Evolutionary conservation across 768 basidiomycete species (phyloP).

Genomic region (Coprinopsis cinerea): DNA sequence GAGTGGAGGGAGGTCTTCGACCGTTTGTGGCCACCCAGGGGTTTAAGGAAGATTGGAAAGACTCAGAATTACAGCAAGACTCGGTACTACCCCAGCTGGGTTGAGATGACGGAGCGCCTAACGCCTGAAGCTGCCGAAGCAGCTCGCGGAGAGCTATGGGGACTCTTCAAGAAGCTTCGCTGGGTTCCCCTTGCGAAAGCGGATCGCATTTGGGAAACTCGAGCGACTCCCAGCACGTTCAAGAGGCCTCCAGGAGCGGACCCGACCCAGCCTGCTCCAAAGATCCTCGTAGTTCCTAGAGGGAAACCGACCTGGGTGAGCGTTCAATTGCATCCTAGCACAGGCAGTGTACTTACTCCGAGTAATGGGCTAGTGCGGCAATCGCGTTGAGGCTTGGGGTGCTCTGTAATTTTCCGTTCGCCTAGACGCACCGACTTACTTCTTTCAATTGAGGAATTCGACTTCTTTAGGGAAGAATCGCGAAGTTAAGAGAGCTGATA

Average conservation of each 20-base stretch:
- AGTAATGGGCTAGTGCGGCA: too few relatives aligned
- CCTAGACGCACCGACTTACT: too few relatives aligned
- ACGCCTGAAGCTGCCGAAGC: background rate
- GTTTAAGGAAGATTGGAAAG: background rate
- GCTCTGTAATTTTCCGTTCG: too few relatives aligned
- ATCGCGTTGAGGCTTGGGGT: too few relatives aligned
- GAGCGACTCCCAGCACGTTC: background rate
- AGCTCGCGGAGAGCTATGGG: background rate
- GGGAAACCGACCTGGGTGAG: background rate
- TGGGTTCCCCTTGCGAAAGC: background rate
- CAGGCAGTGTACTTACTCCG: too few relatives aligned
- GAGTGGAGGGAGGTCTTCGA: conserved; percentile 1
- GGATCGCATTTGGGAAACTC: conserved; percentile 3
- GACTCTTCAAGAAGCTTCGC: background rate
- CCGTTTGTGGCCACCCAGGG: background rate
- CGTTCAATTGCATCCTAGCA: too few relatives aligned
- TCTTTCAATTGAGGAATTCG: too few relatives aligned
- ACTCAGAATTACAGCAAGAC: conserved; percentile 1
- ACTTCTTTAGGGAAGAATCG: too few relatives aligned
- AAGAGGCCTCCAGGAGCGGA: background rate
- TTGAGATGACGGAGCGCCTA: background rate
- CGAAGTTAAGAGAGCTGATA: too few relatives aligned
- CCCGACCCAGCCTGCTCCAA: background rate
- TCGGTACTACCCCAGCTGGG: background rate
- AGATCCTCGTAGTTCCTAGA: background rate